Conservation (phyloP, 176 grass and related monocot species). For the Triticum turgidum region DNA sequence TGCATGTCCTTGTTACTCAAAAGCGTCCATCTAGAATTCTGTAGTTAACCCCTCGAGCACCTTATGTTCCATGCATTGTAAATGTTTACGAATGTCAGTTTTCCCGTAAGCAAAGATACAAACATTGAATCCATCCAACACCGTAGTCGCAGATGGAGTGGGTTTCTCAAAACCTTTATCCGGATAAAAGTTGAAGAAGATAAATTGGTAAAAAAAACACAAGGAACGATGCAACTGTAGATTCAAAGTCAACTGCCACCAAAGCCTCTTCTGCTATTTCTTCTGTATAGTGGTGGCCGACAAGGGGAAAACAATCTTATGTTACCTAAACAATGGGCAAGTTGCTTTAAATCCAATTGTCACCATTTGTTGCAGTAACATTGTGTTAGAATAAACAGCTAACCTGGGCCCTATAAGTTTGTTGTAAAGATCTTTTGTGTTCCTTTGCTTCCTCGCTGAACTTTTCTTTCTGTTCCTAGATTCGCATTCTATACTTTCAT, state of each 20-base stretch:
- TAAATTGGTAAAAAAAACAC: too few relatives aligned
- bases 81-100: constrained; percentile 47
- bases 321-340: constrained; percentile 50
- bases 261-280: constrained; percentile 69
- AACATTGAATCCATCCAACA: constrained; percentile 89
- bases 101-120: constrained; percentile 96
- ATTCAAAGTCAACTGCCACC: neutral
- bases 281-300: constrained; percentile 55
- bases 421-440: constrained; percentile 77
- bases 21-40: too few relatives aligned
- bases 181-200: too few relatives aligned
- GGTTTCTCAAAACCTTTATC: constrained; percentile 68
- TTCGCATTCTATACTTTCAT: constrained; percentile 52
- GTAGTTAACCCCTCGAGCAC: too few relatives aligned
- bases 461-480: constrained; percentile 65
- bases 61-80: too few relatives aligned
- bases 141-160: constrained; percentile 64
- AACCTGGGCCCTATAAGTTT: constrained; percentile 79
- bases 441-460: constrained; percentile 70
- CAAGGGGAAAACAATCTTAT: constrained; percentile 89
- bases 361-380: constrained; percentile 7
- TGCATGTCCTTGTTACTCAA: too few relatives aligned
- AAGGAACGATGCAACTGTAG: too few relatives aligned
- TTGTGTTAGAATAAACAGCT: neutral
- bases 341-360: neutral